Percentiles rank a stretch among this genome's conserved stretches.
Conservation (phyloP, 1,284 basidiomycete species). For the Apiotrichum montevideense region DNA sequence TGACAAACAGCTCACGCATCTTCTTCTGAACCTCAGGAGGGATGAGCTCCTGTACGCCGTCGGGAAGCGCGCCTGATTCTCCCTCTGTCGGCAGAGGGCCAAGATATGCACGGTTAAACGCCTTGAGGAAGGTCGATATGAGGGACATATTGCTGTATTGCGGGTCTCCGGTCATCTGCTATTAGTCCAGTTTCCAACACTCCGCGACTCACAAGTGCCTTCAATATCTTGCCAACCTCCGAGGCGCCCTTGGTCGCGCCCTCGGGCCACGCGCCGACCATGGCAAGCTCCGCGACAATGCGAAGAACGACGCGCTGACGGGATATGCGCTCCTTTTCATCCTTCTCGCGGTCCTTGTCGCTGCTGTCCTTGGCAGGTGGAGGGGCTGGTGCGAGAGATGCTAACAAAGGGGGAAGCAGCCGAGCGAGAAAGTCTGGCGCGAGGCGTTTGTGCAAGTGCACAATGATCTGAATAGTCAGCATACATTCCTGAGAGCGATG, state of each 20-base stretch:
- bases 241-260: slow-evolving; percentile 58
- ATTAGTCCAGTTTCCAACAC: not conserved
- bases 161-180: slow-evolving; percentile 76
- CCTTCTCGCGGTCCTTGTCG: slow-evolving; percentile 76
- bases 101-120: slow-evolving; percentile 72
- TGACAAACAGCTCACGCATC: slow-evolving; percentile 86
- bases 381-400: slow-evolving; percentile 57
- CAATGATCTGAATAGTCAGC: slow-evolving; percentile 61
- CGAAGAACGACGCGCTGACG: slow-evolving; percentile 81
- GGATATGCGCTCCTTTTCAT: slow-evolving; percentile 70
- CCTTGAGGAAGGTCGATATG: slow-evolving; percentile 75
- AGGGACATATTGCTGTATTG: slow-evolving; percentile 78
- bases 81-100: slow-evolving; percentile 51
- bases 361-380: slow-evolving; percentile 36
- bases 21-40: slow-evolving; percentile 76
- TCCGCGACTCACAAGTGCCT: slow-evolving; percentile 56
- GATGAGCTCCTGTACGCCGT: slow-evolving; percentile 64
- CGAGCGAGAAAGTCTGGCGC: slow-evolving; percentile 67
- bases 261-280: slow-evolving; percentile 63
- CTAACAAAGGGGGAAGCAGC: slow-evolving; percentile 60
- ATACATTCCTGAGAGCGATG: not conserved
- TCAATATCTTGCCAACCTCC: slow-evolving; percentile 65
- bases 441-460: slow-evolving; percentile 81
- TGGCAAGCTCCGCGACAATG: slow-evolving; percentile 79
- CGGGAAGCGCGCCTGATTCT: slow-evolving; percentile 26